Conservation (phyloP, 2,329 filamentous ascomycete genomes). For the Monilinia vaccinii-corymbosi region DNA sequence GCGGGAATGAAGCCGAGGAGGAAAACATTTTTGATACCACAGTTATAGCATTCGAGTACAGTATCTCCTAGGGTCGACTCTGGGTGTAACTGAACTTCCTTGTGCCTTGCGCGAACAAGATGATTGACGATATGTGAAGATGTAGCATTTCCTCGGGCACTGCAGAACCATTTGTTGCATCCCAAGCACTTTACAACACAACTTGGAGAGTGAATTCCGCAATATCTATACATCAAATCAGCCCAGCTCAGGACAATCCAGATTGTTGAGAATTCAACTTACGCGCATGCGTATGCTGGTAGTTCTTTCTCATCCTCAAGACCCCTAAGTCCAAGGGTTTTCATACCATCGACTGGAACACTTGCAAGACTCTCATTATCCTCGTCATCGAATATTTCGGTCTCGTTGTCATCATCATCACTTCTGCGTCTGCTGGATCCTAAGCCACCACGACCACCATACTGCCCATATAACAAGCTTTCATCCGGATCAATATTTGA, state of each 20-base stretch:
- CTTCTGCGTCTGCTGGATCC: constrained; percentile 50
- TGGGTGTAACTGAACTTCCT: constrained; percentile 95
- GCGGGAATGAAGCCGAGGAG: constrained; percentile 95
- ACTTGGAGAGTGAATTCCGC: constrained; percentile 90
- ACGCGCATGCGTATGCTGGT: constrained; percentile 92
- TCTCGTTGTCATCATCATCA: constrained; percentile 85
- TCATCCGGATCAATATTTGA: constrained; percentile 69
- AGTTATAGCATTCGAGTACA: constrained; percentile 97
- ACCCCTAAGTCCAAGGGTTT: constrained; percentile 50
- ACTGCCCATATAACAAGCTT: constrained; percentile 65
- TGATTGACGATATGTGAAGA: constrained; percentile 99
- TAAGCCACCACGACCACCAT: constrained; percentile 47
- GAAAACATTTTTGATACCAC: constrained; percentile 98
- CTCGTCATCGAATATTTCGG: constrained; percentile 75
- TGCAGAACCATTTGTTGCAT: constrained; percentile 99
- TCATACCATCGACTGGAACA: constrained; percentile 67
- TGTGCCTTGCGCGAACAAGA: constrained; percentile 91
- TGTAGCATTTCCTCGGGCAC: constrained; percentile 88
- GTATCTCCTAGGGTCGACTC: constrained; percentile 90
- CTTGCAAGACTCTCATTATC: constrained; percentile 67
- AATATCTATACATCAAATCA: constrained; percentile 55
- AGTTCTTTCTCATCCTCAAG: constrained; percentile 82
- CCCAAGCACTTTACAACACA: constrained; percentile 93
- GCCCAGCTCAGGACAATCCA: neutral
- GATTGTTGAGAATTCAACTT: constrained; percentile 36